Conservation (phyloP, 352 stramenopile species). For the Globisporangium splendens region DNA sequence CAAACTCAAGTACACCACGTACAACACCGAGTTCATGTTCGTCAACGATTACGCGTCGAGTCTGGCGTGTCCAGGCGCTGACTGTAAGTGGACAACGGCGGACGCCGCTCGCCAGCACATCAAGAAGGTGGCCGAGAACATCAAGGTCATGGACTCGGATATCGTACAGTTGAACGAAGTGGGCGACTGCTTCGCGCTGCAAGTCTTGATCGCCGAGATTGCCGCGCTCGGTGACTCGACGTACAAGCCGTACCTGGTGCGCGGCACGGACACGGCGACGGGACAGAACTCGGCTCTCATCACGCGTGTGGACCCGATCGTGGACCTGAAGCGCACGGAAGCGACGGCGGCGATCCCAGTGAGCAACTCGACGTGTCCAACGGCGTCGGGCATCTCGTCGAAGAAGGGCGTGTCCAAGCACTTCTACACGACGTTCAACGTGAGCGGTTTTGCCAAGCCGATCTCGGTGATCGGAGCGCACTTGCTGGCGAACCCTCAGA, state of each 20-base stretch:
- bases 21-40: constrained; percentile 55
- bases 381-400: constrained; percentile 28
- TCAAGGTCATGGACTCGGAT: constrained; percentile 49
- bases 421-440: constrained; percentile 69
- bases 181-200: constrained; percentile 46
- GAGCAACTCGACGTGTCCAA: constrained; percentile 49
- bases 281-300: constrained; percentile 66
- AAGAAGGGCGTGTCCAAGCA: constrained; percentile 64
- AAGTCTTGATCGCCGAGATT: constrained; percentile 47
- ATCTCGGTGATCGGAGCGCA: constrained; percentile 63
- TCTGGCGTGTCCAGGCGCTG: constrained; percentile 39
- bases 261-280: constrained; percentile 54
- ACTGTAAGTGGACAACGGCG: constrained; percentile 50
- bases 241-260: constrained; percentile 64
- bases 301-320: constrained; percentile 55
- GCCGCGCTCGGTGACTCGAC: constrained; percentile 37
- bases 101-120: constrained; percentile 41
- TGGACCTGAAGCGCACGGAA: constrained; percentile 39
- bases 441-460: constrained; percentile 55
- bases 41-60: constrained; percentile 26
- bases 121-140: constrained; percentile 40
- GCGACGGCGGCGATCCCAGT: constrained; percentile 34
- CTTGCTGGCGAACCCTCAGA: constrained; percentile 53
- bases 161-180: constrained; percentile 69
- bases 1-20: constrained; percentile 30